Evolutionary conservation across 352 stramenopile species (phyloP).

Genomic region (Globisporangium parvum): DNA sequence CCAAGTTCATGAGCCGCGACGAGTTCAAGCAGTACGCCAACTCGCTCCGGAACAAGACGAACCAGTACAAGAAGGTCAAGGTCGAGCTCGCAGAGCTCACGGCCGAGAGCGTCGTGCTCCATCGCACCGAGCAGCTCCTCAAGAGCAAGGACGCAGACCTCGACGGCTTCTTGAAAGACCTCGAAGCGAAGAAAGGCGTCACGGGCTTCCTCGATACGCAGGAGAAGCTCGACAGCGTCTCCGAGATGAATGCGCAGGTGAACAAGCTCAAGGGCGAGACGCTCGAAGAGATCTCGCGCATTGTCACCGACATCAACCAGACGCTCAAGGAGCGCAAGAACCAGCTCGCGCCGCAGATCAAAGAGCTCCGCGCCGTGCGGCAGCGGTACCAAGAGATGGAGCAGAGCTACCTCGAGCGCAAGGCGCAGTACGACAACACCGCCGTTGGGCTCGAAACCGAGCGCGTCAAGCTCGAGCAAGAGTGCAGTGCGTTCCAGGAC

Average conservation of each 20-base stretch:
- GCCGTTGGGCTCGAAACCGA: slow-evolving; percentile 84
- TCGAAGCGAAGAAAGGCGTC: slow-evolving; percentile 85
- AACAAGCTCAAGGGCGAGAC: slow-evolving; percentile 91
- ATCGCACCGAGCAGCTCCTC: slow-evolving; percentile 89
- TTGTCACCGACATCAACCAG: slow-evolving; percentile 90
- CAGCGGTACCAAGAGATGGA: slow-evolving; percentile 89
- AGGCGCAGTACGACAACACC: slow-evolving; percentile 87
- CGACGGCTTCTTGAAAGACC: slow-evolving; percentile 75
- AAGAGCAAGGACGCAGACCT: slow-evolving; percentile 81
- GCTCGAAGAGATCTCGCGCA: slow-evolving; percentile 90
- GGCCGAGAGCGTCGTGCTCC: slow-evolving; percentile 86
- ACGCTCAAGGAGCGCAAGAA: slow-evolving; percentile 89
- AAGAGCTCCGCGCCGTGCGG: slow-evolving; percentile 85
- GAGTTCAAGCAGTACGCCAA: slow-evolving; percentile 89
- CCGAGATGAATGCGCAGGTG: slow-evolving; percentile 82
- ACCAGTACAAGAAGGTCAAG: slow-evolving; percentile 90
- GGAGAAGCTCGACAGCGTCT: slow-evolving; percentile 82
- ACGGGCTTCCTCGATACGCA: slow-evolving; percentile 85
- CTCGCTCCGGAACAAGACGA: slow-evolving; percentile 88
- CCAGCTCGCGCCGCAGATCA: slow-evolving; percentile 90
- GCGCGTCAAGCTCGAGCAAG: slow-evolving; percentile 87
- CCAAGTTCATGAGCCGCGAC: slow-evolving; percentile 82
- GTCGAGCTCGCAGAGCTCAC: slow-evolving; percentile 79
- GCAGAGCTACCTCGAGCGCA: slow-evolving; percentile 82
- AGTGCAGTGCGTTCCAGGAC: slow-evolving; percentile 84